Conservation (phyloP, 371 early-diverging fungal species). For the Rhizopus stolonifer region DNA sequence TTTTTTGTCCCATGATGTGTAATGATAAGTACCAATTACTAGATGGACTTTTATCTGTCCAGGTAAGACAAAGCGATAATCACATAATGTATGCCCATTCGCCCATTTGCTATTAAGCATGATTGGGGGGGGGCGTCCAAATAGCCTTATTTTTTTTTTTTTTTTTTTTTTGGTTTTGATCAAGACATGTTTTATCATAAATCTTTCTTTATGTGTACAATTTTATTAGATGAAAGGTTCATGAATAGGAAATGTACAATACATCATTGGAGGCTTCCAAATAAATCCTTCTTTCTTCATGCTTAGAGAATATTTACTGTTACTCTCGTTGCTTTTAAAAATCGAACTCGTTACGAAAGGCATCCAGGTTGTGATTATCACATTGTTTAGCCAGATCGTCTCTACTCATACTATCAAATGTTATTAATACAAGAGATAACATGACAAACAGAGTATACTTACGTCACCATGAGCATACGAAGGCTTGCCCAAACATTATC, state of each 20-base stretch:
- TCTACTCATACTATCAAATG: constrained; percentile 52
- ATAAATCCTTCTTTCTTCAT: not conserved
- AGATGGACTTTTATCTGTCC: too few species aligned
- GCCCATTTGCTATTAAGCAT: too few species aligned
- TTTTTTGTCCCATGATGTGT: too few species aligned
- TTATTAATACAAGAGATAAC: not conserved
- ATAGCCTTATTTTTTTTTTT: too few species aligned
- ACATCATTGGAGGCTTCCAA: constrained; percentile 2
- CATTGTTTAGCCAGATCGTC: constrained; percentile 69
- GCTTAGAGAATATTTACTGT: not conserved
- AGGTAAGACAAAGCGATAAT: too few species aligned
- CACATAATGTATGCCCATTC: too few species aligned
- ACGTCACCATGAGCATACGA: constrained; percentile 72
- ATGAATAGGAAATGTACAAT: constrained; percentile 21
- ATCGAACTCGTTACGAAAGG: constrained; percentile 76
- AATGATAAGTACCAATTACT: too few species aligned
- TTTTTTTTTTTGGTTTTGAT: too few species aligned
- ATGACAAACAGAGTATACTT: constrained; percentile 7
- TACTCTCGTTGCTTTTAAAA: constrained; percentile 50
- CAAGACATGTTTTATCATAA: too few species aligned
- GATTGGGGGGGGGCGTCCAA: too few species aligned
- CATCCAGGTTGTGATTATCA: constrained; percentile 65
- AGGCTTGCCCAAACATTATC: constrained; percentile 82
- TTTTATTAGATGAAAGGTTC: constrained; percentile 15
- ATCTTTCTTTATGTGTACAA: too few species aligned